Percentiles rank a stretch among this genome's conserved stretches.
These are phyloP conservation scores for Rhodamnia rubescens DNA, from an alignment of 345 rosid genomes.

Conservation along the genomic window DNA sequence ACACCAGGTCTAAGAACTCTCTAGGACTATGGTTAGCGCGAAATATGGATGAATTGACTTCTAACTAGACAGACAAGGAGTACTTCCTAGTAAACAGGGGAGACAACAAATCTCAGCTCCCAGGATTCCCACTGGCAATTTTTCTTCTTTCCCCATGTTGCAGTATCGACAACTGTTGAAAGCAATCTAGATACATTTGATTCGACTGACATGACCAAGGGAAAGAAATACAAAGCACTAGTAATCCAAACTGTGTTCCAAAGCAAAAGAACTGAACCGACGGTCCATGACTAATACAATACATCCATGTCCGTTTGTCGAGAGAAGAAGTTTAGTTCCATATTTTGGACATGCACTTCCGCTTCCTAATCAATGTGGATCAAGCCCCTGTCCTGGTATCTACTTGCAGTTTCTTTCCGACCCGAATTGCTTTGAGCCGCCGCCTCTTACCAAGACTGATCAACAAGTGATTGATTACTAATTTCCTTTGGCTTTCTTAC, in stretches of 20 bases:
- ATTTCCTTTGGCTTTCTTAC: not conserved
- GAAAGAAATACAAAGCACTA: not conserved
- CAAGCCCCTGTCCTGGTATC: not conserved
- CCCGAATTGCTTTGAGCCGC: not conserved
- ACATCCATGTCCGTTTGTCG: not conserved
- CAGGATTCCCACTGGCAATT: not conserved
- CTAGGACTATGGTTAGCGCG: not conserved
- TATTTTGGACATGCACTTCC: not conserved
- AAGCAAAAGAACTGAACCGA: not conserved
- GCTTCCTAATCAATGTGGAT: not conserved
- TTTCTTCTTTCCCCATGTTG: not conserved
- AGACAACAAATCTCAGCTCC: not conserved
- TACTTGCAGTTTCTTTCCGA: not conserved
- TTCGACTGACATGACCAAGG: not conserved
- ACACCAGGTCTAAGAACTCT: too few species aligned
- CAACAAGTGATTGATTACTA: not conserved
- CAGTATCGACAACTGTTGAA: not conserved
- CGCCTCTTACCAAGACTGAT: not conserved
- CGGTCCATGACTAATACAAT: not conserved
- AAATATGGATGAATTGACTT: not conserved
- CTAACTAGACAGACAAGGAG: not conserved
- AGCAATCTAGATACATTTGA: not conserved
- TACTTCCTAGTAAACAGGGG: not conserved
- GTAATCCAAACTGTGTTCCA: not conserved
- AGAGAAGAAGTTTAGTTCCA: not conserved